Conservation (phyloP, 805 yeast species). For the Metschnikowia rubicola region DNA sequence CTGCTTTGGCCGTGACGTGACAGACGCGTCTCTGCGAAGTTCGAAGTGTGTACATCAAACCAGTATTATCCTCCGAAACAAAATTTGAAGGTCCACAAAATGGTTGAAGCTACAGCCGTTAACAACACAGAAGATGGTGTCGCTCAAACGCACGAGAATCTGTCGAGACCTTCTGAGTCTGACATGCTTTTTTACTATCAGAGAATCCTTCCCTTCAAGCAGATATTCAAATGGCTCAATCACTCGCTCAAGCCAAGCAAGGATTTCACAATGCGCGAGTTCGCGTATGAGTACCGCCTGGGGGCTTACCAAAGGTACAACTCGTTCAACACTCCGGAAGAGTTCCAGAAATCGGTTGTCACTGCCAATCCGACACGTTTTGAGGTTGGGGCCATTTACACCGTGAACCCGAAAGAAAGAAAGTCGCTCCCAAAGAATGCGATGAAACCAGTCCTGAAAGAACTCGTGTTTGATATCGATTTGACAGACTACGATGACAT, state of each 20-base stretch:
- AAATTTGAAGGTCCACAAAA: too few species aligned
- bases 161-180: constrained; percentile 41
- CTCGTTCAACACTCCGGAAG: constrained; percentile 63
- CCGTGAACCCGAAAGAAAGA: constrained; percentile 82
- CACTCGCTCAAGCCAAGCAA: constrained; percentile 74
- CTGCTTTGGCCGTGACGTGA: too few species aligned
- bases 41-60: too few species aligned
- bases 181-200: constrained; percentile 75
- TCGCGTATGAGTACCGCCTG: constrained; percentile 84
- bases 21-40: too few species aligned
- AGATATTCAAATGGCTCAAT: constrained; percentile 83
- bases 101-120: too few species aligned
- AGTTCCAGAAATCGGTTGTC: constrained; percentile 74
- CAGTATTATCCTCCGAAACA: too few species aligned
- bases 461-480: constrained; percentile 94
- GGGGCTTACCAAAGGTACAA: constrained; percentile 91
- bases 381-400: constrained; percentile 91
- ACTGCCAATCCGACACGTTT: constrained; percentile 81
- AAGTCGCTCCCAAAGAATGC: constrained; percentile 71
- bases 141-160: constrained; percentile 5
- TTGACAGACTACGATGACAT: constrained; percentile 93
- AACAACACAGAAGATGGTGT: not conserved
- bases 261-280: constrained; percentile 85
- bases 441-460: constrained; percentile 79
- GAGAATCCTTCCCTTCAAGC: constrained; percentile 68